Percentiles rank a stretch among this genome's conserved stretches.
Evolutionary conservation across 306 rosid genomes (phyloP).

Genomic region (Oxytropis ochrocephala): DNA sequence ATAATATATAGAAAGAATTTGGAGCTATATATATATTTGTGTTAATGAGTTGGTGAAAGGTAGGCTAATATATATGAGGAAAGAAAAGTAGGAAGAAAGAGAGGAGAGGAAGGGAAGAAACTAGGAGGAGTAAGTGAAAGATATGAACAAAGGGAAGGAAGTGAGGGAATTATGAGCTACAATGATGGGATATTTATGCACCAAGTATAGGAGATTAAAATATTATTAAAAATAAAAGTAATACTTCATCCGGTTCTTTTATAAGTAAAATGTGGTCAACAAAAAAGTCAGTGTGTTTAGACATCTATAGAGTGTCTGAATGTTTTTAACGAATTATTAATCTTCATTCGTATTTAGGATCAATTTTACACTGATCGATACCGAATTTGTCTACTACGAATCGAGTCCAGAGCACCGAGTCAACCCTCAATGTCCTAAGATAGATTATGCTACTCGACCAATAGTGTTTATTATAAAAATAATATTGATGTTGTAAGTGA

Average conservation of each 20-base stretch:
- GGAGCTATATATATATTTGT: neutral
- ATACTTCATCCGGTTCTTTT: too few relatives aligned
- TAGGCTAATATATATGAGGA: neutral
- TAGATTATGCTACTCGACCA: too few relatives aligned
- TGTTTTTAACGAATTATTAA: too few relatives aligned
- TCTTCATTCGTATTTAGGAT: too few relatives aligned
- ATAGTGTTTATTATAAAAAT: too few relatives aligned
- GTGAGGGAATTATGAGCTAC: neutral
- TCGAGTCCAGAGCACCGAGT: too few relatives aligned
- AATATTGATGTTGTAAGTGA: neutral
- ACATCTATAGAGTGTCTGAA: too few relatives aligned
- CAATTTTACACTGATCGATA: too few relatives aligned
- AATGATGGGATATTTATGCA: slow-evolving; percentile 36
- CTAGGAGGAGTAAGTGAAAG: neutral
- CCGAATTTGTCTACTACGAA: too few relatives aligned
- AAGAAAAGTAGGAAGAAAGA: neutral
- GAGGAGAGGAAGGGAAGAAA: neutral
- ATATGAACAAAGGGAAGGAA: neutral
- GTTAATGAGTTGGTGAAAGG: slow-evolving; percentile 2
- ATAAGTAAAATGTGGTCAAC: too few relatives aligned
- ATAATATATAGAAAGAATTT: neutral
- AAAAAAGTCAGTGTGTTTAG: too few relatives aligned
- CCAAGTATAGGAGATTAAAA: slow-evolving; percentile 15
- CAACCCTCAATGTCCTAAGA: too few relatives aligned
- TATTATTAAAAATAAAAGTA: neutral